phyloP scores from a whole-genome alignment of 2,329 filamentous ascomycete genomes.

The Fulvia fulva region DNA sequence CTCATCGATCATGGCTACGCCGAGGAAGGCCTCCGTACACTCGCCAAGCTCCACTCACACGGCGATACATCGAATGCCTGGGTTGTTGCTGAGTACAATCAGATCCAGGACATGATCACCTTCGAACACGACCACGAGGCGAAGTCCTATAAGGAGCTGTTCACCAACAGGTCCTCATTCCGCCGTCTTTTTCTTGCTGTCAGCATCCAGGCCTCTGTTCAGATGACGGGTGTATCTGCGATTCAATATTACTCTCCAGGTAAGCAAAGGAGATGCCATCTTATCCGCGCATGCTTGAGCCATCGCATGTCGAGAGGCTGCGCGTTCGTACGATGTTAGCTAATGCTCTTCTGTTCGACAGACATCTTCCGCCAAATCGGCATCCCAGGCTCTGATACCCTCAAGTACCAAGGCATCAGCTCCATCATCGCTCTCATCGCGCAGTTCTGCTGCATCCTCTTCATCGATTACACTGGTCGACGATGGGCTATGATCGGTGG shows the following conservation, averaged over 20 bases:
- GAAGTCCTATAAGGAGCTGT: slow-evolving; percentile 67
- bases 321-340: not conserved
- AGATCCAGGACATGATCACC: slow-evolving; percentile 64
- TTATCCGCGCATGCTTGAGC: too few species aligned
- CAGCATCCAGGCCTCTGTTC: slow-evolving; percentile 65
- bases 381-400: slow-evolving; percentile 59
- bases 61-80: slow-evolving; percentile 63
- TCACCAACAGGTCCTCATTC: slow-evolving; percentile 62
- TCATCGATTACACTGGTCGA: slow-evolving; percentile 67
- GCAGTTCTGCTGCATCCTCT: slow-evolving; percentile 63
- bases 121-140: slow-evolving; percentile 64
- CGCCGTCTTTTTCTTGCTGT: slow-evolving; percentile 67
- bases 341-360: not conserved
- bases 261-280: not conserved
- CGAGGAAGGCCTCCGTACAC: slow-evolving; percentile 61
- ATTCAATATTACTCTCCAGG: slow-evolving; percentile 66
- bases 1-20: slow-evolving; percentile 67
- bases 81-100: slow-evolving; percentile 68
- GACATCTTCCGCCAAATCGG: slow-evolving; percentile 60
- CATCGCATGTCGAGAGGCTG: too few species aligned
- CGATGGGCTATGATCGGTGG: slow-evolving; percentile 68
- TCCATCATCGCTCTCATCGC: slow-evolving; percentile 66
- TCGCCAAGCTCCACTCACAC: slow-evolving; percentile 66
- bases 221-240: slow-evolving; percentile 72
- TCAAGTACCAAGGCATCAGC: slow-evolving; percentile 74